These are phyloP conservation scores for Lolium rigidum DNA, from an alignment of 176 grass and related monocot genomes.

Conservation along the genomic window DNA sequence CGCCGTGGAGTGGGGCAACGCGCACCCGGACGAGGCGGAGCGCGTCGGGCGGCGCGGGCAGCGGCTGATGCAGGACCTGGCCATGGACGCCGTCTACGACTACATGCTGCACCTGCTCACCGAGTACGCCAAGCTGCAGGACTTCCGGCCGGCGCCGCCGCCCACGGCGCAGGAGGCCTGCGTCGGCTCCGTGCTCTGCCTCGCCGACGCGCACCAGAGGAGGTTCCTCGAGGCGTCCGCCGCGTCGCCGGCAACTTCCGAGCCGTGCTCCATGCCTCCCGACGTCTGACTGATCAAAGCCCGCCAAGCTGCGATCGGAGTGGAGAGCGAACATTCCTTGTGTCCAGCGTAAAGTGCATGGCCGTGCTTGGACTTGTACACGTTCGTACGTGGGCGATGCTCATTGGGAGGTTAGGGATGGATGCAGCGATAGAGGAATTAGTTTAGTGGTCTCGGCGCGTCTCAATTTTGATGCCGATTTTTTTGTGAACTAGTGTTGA, in stretches of 20 bases:
- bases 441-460: too few relatives aligned
- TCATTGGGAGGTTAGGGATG: too few relatives aligned
- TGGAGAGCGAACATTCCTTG: too few relatives aligned
- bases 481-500: too few relatives aligned
- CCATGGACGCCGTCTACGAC: slow-evolving; percentile 77
- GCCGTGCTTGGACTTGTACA: too few relatives aligned
- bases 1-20: slow-evolving; percentile 81
- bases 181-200: slow-evolving; percentile 64
- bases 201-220: slow-evolving; percentile 60
- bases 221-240: slow-evolving; percentile 62
- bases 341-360: too few relatives aligned
- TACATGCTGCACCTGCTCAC: slow-evolving; percentile 90
- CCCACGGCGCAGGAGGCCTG: slow-evolving; percentile 73
- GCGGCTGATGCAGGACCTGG: slow-evolving; percentile 68
- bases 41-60: slow-evolving; percentile 59
- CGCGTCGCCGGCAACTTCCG: slow-evolving; percentile 34
- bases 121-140: slow-evolving; percentile 75
- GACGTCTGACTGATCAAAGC: slow-evolving; percentile 1
- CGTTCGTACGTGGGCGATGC: too few relatives aligned
- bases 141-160: slow-evolving; percentile 59
- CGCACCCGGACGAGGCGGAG: slow-evolving; percentile 65
- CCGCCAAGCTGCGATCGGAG: too few relatives aligned
- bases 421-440: too few relatives aligned
- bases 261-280: slow-evolving; percentile 47
- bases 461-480: too few relatives aligned